Evolutionary conservation across 140 eudicot species (phyloP), one percentile per base, ranked within the genome.

Genomic region (Stevia rebaudiana): DNA sequence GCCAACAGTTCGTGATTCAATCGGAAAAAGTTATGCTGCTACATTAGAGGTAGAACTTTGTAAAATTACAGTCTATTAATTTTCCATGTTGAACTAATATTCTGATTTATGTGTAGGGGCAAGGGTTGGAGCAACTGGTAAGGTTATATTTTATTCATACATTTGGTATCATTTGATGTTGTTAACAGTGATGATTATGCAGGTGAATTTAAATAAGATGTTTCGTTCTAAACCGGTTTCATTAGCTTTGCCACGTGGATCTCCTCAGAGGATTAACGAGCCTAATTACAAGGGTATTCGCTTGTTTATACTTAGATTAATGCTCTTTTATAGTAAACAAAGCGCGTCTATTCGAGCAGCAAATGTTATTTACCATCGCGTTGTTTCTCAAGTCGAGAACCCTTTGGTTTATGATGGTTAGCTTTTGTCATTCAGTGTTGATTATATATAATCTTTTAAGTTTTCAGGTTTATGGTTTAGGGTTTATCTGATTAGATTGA

Each of bases 201-300:
- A 89, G 97, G 92, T 83, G 46, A 86, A 79, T 46, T 71, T 89
- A 76, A 84, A 89, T 70, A 86, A 79, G 75, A 76, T 89, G 86
- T 89, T 86, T 54, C 81, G 89, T 83, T 46, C 83, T 48, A 83
- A 79, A 64, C 89, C 97, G 11, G 28, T 78, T 70, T 86, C 97
- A 15, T 75, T 89, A 78, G 95, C 95, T 0, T 70, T 89, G 77
- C 74, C 92, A 16, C 70, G 65, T 76, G 92, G 83, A 75, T 86
- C 97, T 1, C 84, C 86, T 25, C 49, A 72, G 17, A 81, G 95
- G 56, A 46, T 85, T 50, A 83, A 86, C 42, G 89, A 83, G 61
- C 97, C 95, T 12, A 67, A 73, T 33, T 85, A 83, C 28, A 84
- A 77, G 73, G 97, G 97, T 51, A 41, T 85, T 25, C 79, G 70